Evolutionary conservation across 305 asterid species (phyloP), one percentile per base, ranked within the genome.

Genomic region (Rubia tinctorum): DNA sequence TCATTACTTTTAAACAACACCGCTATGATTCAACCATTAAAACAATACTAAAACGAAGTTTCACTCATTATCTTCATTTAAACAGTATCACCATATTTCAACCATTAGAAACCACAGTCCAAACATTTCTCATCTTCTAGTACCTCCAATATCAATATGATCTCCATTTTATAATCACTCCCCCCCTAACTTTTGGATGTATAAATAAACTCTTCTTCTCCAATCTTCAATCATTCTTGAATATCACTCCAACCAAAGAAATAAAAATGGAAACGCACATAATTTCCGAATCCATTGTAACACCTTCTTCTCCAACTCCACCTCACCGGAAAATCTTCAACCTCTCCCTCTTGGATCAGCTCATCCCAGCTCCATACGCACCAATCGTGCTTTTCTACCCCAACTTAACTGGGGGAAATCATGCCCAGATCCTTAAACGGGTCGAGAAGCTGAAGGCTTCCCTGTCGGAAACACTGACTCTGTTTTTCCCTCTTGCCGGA

Each of bases 301-400:
- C 83, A 45, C 92, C 96, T 42, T 86, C 87, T 67, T 80, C 75
- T 71, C 88, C 92, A 49, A 88, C 92, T 53, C 90, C 96, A 83
- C 43, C 67, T 27, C 85, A 90, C 81, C 88, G 83, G 43, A 88
- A 55, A 77, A 76, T 43, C 73, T 83, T 75, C 71, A 86, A 81
- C 17, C 81, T 87, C 3, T 87, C 82, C 80, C 69, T 79, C 34
- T 71, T 90, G 55, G 95, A 90, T 74, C 96, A 89, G 56, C 85
- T 90, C 7, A 87, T 90, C 72, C 91, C 93, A 13, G 88, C 93
- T 42, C 81, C 89, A 6, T 87, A 84, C 75, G 91, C 91, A 42
- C 95, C 96, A 7, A 82, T 90, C 22, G 68, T 87, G 79, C 69
- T 90, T 53, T 90, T 71, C 61, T 88, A 82, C 34, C 86, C 83